Evolutionary conservation across 495 filamentous ascomycete genomes (phyloP).

Genomic region (Cairneyella variabilis): DNA sequence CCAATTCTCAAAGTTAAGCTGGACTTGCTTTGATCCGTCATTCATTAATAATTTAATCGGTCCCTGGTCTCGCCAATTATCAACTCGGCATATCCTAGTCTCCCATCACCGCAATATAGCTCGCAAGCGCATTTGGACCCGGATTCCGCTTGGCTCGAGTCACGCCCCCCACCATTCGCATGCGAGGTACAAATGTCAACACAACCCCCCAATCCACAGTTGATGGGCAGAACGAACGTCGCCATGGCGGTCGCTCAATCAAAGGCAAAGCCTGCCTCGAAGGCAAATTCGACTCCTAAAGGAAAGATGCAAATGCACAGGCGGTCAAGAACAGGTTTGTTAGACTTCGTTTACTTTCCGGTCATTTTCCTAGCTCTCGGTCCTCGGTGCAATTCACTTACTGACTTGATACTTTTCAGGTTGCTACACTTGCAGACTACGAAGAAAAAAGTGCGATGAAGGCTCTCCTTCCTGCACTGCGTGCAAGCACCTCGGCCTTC

Average conservation of each 20-base stretch:
- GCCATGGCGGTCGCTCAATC: conserved; percentile 53
- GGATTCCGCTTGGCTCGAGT: conserved; percentile 15
- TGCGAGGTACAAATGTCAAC: conserved; percentile 56
- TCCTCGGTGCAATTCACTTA: conserved; percentile 17
- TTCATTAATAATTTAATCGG: conserved; percentile 31
- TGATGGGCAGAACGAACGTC: conserved; percentile 50
- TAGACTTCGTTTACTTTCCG: conserved; percentile 10
- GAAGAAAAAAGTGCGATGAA: conserved; percentile 98
- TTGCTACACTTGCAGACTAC: conserved; percentile 93
- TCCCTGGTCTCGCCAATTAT: conserved; percentile 30
- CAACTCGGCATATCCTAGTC: conserved; percentile 23
- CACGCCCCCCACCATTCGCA: conserved; percentile 26
- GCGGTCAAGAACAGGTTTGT: conserved; percentile 87
- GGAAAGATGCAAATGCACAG: conserved; percentile 79
- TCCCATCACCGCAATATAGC: conserved; percentile 20
- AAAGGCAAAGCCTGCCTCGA: conserved; percentile 51
- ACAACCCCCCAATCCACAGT: conserved; percentile 50
- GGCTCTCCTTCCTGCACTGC: conserved; percentile 79
- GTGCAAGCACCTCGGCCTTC: conserved; percentile 81
- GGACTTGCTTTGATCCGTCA: conserved; percentile 30
- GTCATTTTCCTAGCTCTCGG: conserved; percentile 19
- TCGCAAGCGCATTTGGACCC: conserved; percentile 4
- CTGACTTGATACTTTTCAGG: conserved; percentile 52
- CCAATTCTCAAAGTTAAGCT: conserved; percentile 26
- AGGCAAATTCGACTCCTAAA: conserved; percentile 37